phyloP scores from a whole-genome alignment of 495 filamentous ascomycete species.

The Daldinia concentrica region DNA sequence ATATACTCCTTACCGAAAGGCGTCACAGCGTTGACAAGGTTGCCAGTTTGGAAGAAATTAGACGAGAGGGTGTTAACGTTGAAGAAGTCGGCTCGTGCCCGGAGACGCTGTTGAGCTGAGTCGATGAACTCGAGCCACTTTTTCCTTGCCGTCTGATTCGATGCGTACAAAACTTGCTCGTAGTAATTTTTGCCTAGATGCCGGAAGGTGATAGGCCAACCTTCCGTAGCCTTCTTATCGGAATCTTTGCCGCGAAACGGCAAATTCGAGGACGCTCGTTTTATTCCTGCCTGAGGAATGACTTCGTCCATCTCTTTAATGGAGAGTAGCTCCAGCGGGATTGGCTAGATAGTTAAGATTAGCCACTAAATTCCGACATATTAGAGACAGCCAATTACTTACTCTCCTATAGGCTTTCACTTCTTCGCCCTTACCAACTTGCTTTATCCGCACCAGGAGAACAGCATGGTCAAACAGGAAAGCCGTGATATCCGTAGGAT shows the following conservation, averaged over 20 bases:
- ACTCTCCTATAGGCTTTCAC: slow-evolving; percentile 89
- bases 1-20: slow-evolving; percentile 74
- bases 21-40: slow-evolving; percentile 91
- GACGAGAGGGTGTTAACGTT: slow-evolving; percentile 87
- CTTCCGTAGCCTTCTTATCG: slow-evolving; percentile 70
- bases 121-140: slow-evolving; percentile 99
- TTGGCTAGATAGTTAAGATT: slow-evolving; percentile 65
- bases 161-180: slow-evolving; percentile 88
- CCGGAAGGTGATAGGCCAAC: slow-evolving; percentile 95
- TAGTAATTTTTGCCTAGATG: slow-evolving; percentile 98
- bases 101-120: slow-evolving; percentile 82
- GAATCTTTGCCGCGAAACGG: slow-evolving; percentile 66
- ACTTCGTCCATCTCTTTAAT: slow-evolving; percentile 98
- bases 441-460: slow-evolving; percentile 86
- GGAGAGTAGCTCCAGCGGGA: slow-evolving; percentile 90
- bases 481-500: slow-evolving; percentile 87
- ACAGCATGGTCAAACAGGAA: slow-evolving; percentile 98
- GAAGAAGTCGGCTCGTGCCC: slow-evolving; percentile 90
- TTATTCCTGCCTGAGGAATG: slow-evolving; percentile 82
- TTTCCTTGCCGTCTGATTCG: slow-evolving; percentile 77
- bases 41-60: slow-evolving; percentile 80
- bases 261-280: slow-evolving; percentile 88
- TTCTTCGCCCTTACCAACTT: slow-evolving; percentile 91
- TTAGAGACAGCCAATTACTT: slow-evolving; percentile 31
- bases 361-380: slow-evolving; percentile 26